Evolutionary conservation across 2,329 filamentous ascomycete species (phyloP), one percentile per base, ranked within the genome.

Genomic region (Colletotrichum sp.): DNA sequence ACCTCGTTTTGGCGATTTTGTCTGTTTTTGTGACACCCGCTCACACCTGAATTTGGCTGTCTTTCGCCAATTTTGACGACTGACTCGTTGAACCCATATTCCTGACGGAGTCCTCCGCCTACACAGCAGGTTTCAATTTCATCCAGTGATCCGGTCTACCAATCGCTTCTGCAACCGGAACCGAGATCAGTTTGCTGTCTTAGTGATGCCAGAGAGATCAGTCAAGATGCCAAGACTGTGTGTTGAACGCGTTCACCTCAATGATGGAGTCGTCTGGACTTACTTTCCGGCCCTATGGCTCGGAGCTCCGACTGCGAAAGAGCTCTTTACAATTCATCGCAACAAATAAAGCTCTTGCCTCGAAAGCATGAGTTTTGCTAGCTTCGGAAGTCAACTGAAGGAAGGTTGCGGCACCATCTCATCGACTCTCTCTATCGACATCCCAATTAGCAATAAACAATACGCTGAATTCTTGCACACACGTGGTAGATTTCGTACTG

Each of bases 161-260:
- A 68, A 68, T 76, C 57, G 73, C 70, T 68, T 68, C 15, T n/a
- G 57, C 73, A 73, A 49, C 73, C 55, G 63, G 26, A 64, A 67
- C 30, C 57, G 34, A 64, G 26, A n/a, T 73, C 55, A 18, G 39
- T 39, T 73, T 59, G 49, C 15, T 55, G 64, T 39, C 44, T 59
- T 24, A 26, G 18, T 5, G n/a, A 36, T 65, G n/a, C 26, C 62
- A 10, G 16, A 32, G 44, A 60, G 13, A 74, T 52, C 44, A 65
- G 21, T 36, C 15, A 69, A 64, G 64, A 68, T 24, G 57, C 73
- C 73, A 68, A 73, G 73, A 18, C 64, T 39, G 55, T 32, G 55
- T 28, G 24, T 21, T 10, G 36, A 28, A 67, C 57, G 36, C 57
- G 55, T 68, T 70, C 73, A 72, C 28, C 26, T 68, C 57, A n/a